Evolutionary conservation across 495 filamentous ascomycete genomes (phyloP).

Genomic region (Lindgomyces ingoldianus): DNA sequence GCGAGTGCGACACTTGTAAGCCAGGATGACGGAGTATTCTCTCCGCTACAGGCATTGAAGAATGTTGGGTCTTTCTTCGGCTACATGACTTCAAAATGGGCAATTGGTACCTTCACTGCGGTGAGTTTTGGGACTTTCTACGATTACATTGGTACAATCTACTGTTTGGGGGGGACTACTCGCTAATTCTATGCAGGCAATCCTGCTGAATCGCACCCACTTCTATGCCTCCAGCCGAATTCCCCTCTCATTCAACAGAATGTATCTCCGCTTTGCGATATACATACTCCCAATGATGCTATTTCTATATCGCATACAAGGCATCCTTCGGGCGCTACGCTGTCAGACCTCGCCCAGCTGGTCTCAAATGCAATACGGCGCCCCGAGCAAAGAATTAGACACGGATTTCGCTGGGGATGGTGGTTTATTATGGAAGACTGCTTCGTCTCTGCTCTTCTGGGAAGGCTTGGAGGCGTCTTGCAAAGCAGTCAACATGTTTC

Average conservation of each 20-base stretch:
- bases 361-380: slow-evolving; percentile 69
- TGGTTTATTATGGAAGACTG: slow-evolving; percentile 67
- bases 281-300: slow-evolving; percentile 76
- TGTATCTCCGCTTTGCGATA: slow-evolving; percentile 69
- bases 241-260: slow-evolving; percentile 64
- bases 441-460: slow-evolving; percentile 67
- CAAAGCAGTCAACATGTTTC: slow-evolving; percentile 68
- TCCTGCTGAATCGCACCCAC: slow-evolving; percentile 86
- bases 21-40: slow-evolving; percentile 35
- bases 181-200: slow-evolving; percentile 56
- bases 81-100: slow-evolving; percentile 93
- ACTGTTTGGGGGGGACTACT: no score
- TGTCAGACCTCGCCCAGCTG: slow-evolving; percentile 89
- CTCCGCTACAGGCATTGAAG: slow-evolving; percentile 45
- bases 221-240: slow-evolving; percentile 89
- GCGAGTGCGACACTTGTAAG: slow-evolving; percentile 27
- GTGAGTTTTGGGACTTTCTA: no score
- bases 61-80: slow-evolving; percentile 85
- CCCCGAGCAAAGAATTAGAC: slow-evolving; percentile 61
- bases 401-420: slow-evolving; percentile 74
- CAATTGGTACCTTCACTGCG: slow-evolving; percentile 78
- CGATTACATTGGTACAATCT: no score
- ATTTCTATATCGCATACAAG: slow-evolving; percentile 65
- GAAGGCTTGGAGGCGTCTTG: slow-evolving; percentile 71
- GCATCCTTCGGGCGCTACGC: slow-evolving; percentile 78